Percentiles rank a stretch among this genome's conserved stretches.
These are phyloP conservation scores for Ogataea ganodermae DNA, from an alignment of 805 yeast genomes.

Conservation along the genomic window DNA sequence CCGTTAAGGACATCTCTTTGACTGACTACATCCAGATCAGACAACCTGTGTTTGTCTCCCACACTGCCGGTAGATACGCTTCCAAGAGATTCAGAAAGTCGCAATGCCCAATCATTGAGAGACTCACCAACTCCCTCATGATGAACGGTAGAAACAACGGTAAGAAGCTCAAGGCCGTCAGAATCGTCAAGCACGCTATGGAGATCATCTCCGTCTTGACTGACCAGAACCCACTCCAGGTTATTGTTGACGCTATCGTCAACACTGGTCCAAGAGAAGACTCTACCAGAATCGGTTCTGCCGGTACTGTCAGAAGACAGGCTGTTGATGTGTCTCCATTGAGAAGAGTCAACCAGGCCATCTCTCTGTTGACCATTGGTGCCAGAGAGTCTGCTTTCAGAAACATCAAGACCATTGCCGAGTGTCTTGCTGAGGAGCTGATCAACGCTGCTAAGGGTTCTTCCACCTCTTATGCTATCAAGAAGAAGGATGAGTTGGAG, in stretches of 20 bases:
- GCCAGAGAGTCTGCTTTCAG: constrained; percentile 99
- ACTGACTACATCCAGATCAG: constrained; percentile 98
- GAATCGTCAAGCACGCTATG: constrained; percentile 98
- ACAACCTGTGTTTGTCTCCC: constrained; percentile 96
- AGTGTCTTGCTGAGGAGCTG: constrained; percentile 99
- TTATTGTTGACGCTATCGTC: constrained; percentile 97
- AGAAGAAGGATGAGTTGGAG: constrained; percentile 99
- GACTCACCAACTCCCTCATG: constrained; percentile 99
- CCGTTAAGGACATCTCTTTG: constrained; percentile 96
- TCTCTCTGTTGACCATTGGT: constrained; percentile 97
- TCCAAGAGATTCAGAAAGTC: constrained; percentile 99
- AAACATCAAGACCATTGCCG: constrained; percentile 99
- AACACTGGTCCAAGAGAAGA: constrained; percentile 99
- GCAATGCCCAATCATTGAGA: constrained; percentile 98
- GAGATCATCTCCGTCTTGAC: constrained; percentile 97
- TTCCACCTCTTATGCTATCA: constrained; percentile 99
- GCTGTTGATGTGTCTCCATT: constrained; percentile 99
- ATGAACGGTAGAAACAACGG: constrained; percentile 99
- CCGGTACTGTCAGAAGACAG: constrained; percentile 99
- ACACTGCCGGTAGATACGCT: constrained; percentile 99
- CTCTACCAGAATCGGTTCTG: constrained; percentile 99
- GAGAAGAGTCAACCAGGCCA: constrained; percentile 99
- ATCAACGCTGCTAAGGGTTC: constrained; percentile 99
- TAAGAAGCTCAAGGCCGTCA: constrained; percentile 99
- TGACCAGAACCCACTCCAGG: constrained; percentile 99